Conservation (phyloP, 2,329 filamentous ascomycete species). For the Talaromyces marneffei region DNA sequence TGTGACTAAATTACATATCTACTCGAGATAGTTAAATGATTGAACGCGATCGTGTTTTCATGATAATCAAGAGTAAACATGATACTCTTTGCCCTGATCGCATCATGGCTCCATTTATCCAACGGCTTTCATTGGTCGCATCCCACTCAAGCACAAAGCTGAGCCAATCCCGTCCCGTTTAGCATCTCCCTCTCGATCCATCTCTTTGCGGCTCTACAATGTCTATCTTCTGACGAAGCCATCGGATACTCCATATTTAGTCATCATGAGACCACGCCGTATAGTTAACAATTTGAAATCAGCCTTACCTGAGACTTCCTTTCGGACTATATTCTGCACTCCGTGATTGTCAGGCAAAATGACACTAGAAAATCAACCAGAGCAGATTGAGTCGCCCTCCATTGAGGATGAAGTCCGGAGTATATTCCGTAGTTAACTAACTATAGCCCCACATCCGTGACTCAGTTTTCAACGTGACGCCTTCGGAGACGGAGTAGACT, state of each 20-base stretch:
- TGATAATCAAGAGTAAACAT: not conserved
- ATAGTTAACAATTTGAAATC: not conserved
- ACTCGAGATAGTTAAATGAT: not conserved
- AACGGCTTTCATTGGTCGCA: not conserved
- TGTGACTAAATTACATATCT: not conserved
- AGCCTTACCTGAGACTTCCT: not conserved
- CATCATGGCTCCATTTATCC: not conserved
- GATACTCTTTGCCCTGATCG: not conserved
- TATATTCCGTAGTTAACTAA: too few relatives aligned
- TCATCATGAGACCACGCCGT: too few relatives aligned
- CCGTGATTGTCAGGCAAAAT: not conserved
- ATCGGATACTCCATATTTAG: not conserved
- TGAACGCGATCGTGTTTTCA: not conserved
- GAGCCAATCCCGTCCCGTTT: not conserved
- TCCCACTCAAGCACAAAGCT: not conserved
- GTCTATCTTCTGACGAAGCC: not conserved
- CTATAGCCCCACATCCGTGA: not conserved
- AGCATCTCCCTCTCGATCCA: not conserved
- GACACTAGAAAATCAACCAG: not conserved
- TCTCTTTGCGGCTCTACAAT: not conserved
- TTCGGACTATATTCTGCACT: constrained; percentile 1
- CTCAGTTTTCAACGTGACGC: constrained; percentile 1
- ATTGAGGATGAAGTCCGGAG: not conserved
- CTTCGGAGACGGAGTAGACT: not conserved
- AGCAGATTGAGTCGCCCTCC: not conserved